Evolutionary conservation across 1,284 basidiomycete species (phyloP), one percentile per base, ranked within the genome.

Genomic region (Omphalotus olearius): DNA sequence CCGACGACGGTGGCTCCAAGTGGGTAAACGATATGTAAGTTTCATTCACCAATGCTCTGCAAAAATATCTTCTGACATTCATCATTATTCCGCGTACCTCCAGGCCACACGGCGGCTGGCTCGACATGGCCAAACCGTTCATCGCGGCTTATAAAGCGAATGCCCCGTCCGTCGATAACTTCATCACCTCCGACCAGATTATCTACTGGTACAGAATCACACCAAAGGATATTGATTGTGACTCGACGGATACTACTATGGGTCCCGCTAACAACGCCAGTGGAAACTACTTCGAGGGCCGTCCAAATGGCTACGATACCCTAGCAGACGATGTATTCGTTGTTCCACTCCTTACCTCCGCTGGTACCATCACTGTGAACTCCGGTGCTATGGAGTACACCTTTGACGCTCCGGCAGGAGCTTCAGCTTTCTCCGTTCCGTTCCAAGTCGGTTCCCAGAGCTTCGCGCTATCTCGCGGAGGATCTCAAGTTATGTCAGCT

Each of bases 301-400:
- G 58, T 2, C 69, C 68, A 1, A 59, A 69, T 52, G 67, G 67
- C 20, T 63, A 55, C 26, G 59, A 65, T 14, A 63, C 59, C 54
- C 62, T 67, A 36, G 53, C 51, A 7, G 68, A 70, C 47, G 58
- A 60, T 14, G 61, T 69, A 43, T 69, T 69, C 52, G 66, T 66
- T 28, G 59, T 69, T 14, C 54, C 66, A 2, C 55, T 69, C 25
- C 62, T 70, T 40, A 64, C 56, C 18, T 45, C 58, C 6, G 49
- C 64, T n/a, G 65, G 66, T 20, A 65, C 58, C 2, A 57, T 69
- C 44, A 56, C 57, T 3, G 60, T 70, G 44, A 64, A 64, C 54
- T 65, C 68, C 7, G 68, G 68, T 30, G 62, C 60, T 7, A 65
- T 58, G 13, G 55, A 58, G 14, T 60, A 60, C 49, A 58, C 59